Evolutionary conservation across 179 eudicot genomes (phyloP), one percentile per base, ranked within the genome.

Genomic region (Beta lomatogona): DNA sequence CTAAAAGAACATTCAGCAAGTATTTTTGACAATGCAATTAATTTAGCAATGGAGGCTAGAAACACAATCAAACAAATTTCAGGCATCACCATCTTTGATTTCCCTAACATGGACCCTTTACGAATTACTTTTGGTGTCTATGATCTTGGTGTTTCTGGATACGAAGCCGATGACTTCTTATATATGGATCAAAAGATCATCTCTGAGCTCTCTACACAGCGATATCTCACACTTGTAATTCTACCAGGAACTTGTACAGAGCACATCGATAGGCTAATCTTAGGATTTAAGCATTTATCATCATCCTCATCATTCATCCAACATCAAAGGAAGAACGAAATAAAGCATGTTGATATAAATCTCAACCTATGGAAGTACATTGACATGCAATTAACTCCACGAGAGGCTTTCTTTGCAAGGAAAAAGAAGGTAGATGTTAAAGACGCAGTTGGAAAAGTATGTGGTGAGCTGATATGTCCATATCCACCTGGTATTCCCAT

Each of bases 401-500:
- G 97, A 78, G 94, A 93, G 58, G 97, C 97, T 21, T 93, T 93
- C 79, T 93, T 93, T 79, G 87, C 89, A 0, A 83, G 80, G 53
- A 93, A 90, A 87, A 83, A 83, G 55, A 89, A 86, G 86, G 89
- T 89, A 36, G 68, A 81, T 60, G 12, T 88, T 0, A 57, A 78
- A 78, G 88, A 90, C 5, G 82, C 91, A 61, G 9, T 90, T 21
- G 94, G 94, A 55, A 69, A 88, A 86, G 77, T 93, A 71, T 86
- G 92, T 76, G 97, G 97, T 41, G 94, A 93, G 83, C 90, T 93
- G 44, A 82, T 93, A 87, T 91, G 93, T 52, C 91, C 94, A 19
- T 91, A 89, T 22, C 94, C 93, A 44, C 97, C 97, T 0, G 97
- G 97, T 19, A 90, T 93, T 46, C 95, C 97, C 0, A 76, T 89